Evolutionary conservation across 768 basidiomycete species (phyloP).

Genomic region (Stropharia rugosoannulata): DNA sequence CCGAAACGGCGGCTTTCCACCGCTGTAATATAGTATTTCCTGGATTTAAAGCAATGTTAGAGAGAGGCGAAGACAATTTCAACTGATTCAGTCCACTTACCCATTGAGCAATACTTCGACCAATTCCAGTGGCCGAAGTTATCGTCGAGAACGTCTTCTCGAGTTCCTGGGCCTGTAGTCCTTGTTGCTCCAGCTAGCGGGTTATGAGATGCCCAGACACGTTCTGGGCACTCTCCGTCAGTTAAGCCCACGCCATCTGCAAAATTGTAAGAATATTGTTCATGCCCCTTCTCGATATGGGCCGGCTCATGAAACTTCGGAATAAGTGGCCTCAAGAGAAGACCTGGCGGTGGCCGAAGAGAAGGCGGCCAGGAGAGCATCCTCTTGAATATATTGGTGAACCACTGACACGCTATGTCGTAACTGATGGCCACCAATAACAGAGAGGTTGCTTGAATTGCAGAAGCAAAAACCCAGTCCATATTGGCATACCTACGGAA

Average conservation of each 20-base stretch:
- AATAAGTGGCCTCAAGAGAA: constrained; percentile 11
- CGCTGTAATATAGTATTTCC: not conserved
- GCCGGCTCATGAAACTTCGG: constrained; percentile 30
- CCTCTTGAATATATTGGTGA: constrained; percentile 17
- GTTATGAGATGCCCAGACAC: constrained; percentile 29
- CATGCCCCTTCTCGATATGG: constrained; percentile 21
- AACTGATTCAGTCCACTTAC: not conserved
- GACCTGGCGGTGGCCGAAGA: not conserved
- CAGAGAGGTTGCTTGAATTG: not conserved
- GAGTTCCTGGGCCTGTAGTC: constrained; percentile 28
- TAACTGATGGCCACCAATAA: constrained; percentile 17
- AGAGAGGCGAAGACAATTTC: not conserved
- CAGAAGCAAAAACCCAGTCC: constrained; percentile 13
- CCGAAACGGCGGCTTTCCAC: not conserved
- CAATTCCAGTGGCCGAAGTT: constrained; percentile 22
- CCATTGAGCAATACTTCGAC: constrained; percentile 16
- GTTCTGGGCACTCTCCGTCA: constrained; percentile 33
- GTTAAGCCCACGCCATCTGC: constrained; percentile 20
- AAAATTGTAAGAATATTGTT: constrained; percentile 25
- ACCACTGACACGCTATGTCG: constrained; percentile 31
- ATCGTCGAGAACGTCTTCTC: constrained; percentile 6
- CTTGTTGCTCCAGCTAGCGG: constrained; percentile 24
- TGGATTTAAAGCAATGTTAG: not conserved
- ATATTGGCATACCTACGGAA: constrained; percentile 18
- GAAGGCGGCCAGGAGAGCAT: constrained; percentile 1